A percentile compares a stretch with the other conserved stretches of the same genome.
Conservation (phyloP, 768 basidiomycete genomes). For the Strobilomyces echinocephalus region DNA sequence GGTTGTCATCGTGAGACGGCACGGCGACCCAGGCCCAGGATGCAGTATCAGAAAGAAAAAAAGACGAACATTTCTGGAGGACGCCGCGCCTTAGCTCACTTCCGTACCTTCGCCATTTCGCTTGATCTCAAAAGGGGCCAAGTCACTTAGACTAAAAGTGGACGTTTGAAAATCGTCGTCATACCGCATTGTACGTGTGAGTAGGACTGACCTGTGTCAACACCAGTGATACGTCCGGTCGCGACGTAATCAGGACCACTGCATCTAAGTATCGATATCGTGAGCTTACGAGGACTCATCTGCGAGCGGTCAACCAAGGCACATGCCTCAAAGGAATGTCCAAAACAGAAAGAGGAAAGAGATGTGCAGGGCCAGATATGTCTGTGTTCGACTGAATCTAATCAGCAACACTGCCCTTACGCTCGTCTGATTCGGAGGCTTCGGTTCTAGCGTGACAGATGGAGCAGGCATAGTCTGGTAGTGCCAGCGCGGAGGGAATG, state of each 20-base stretch:
- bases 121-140: not conserved
- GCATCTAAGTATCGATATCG: too few relatives aligned
- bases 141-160: conserved; percentile 2
- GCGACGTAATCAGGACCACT: not conserved
- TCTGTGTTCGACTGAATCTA: not conserved
- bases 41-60: not conserved
- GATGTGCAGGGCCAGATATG: not conserved
- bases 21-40: not conserved
- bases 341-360: not conserved
- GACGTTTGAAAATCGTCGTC: not conserved
- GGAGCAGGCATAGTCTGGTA: not conserved
- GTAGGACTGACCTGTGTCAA: not conserved
- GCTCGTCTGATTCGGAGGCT: not conserved
- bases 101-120: not conserved
- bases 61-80: not conserved
- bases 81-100: not conserved
- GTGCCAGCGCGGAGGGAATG: not conserved
- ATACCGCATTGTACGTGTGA: conserved; percentile 1
- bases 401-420: not conserved
- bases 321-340: not conserved
- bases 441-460: not conserved
- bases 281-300: not conserved
- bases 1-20: not conserved
- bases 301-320: not conserved
- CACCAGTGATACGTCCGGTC: not conserved